phyloP scores from a whole-genome alignment of 2,329 filamentous ascomycete genomes.

The Capronia epimyces region DNA sequence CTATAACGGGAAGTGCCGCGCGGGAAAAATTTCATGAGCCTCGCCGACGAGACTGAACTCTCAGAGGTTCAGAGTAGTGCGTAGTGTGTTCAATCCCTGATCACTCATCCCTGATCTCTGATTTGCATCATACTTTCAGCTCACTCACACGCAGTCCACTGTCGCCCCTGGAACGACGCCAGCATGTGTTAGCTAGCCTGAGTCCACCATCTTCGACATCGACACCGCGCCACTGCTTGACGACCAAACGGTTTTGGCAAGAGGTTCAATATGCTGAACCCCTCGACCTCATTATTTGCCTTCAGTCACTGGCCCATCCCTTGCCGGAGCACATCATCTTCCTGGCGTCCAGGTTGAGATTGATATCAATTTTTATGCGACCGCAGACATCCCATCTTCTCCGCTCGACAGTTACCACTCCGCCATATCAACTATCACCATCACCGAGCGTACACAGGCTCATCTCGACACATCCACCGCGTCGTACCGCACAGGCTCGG shows the following conservation, averaged over 20 bases:
- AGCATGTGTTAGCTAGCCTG: too few species aligned
- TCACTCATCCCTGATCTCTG: too few species aligned
- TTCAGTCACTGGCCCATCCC: neutral
- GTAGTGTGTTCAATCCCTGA: too few species aligned
- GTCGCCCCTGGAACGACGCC: too few species aligned
- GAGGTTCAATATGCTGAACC: slow-evolving; percentile 15
- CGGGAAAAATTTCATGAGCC: neutral
- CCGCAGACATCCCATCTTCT: neutral
- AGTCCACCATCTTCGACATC: neutral
- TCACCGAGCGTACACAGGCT: neutral
- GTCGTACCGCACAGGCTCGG: neutral
- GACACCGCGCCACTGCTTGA: neutral
- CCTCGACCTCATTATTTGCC: neutral
- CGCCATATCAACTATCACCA: neutral
- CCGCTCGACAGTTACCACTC: neutral
- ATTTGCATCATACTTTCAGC: too few species aligned
- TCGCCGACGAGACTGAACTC: too few species aligned
- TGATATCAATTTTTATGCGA: neutral
- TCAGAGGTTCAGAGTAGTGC: too few species aligned
- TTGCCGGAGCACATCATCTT: neutral
- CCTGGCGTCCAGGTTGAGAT: slow-evolving; percentile 6
- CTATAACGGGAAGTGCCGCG: neutral
- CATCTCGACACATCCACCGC: neutral
- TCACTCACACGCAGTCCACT: too few species aligned
- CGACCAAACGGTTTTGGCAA: neutral